Evolutionary conservation across 331 rosid genomes (phyloP).

Genomic region (Pyracantha coccinea): DNA sequence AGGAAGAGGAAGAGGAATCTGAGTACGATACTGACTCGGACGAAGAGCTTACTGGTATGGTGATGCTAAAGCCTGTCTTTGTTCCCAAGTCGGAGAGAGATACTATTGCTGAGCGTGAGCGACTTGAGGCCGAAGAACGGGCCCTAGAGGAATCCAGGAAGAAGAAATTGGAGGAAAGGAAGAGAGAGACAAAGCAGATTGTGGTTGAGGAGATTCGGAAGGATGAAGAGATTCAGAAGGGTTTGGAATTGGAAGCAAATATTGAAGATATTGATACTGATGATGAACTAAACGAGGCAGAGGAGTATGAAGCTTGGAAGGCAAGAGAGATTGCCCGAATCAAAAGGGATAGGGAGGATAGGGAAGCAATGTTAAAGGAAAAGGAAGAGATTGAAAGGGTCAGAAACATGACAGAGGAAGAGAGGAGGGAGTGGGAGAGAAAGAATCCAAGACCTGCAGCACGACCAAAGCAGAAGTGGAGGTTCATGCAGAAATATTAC

Average conservation of each 20-base stretch:
- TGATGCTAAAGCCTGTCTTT: slow-evolving; percentile 93
- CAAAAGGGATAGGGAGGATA: slow-evolving; percentile 83
- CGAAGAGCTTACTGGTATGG: slow-evolving; percentile 73
- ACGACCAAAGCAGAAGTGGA: slow-evolving; percentile 70
- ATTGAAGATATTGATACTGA: slow-evolving; percentile 90
- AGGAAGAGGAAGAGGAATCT: slow-evolving; percentile 73
- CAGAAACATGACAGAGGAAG: slow-evolving; percentile 97
- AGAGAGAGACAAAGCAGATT: slow-evolving; percentile 72
- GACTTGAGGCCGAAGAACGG: slow-evolving; percentile 79
- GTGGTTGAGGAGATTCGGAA: slow-evolving; percentile 92
- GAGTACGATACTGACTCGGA: slow-evolving; percentile 95
- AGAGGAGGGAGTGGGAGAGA: slow-evolving; percentile 98
- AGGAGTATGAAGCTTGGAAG: slow-evolving; percentile 97
- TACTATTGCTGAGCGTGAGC: slow-evolving; percentile 88
- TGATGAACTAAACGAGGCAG: slow-evolving; percentile 90
- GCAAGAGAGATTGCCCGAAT: slow-evolving; percentile 87
- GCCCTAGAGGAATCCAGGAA: slow-evolving; percentile 69
- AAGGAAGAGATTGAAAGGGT: slow-evolving; percentile 87
- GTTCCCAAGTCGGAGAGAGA: slow-evolving; percentile 94
- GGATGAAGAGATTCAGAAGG: slow-evolving; percentile 82
- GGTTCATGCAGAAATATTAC: slow-evolving; percentile 93
- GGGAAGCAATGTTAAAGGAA: slow-evolving; percentile 83
- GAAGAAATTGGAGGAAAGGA: slow-evolving; percentile 78
- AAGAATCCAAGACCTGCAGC: slow-evolving; percentile 67
- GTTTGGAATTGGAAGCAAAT: slow-evolving; percentile 79